Evolutionary conservation across 345 rosid genomes (phyloP).

Genomic region (Viola odorata): DNA sequence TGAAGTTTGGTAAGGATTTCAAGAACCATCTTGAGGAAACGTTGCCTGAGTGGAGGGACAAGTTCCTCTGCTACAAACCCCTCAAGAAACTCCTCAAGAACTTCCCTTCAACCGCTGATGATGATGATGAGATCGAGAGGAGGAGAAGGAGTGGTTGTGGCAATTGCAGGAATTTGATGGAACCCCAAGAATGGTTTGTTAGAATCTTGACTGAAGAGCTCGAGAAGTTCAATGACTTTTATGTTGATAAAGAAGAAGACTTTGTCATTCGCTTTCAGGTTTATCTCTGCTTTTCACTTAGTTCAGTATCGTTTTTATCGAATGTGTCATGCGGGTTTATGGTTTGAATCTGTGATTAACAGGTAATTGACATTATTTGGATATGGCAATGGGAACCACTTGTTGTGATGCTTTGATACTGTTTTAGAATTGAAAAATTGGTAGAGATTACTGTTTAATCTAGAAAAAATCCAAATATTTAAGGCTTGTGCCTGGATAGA

Average conservation of each 20-base stretch:
- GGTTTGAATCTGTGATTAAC: neutral
- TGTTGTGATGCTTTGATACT: neutral
- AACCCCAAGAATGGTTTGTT: constrained; percentile 61
- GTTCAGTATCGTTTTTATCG: neutral
- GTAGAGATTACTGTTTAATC: no score
- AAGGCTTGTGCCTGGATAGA: no score
- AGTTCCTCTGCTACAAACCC: constrained; percentile 89
- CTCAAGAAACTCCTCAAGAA: constrained; percentile 77
- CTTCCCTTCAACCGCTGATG: constrained; percentile 32
- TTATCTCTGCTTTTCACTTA: neutral
- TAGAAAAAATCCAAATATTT: no score
- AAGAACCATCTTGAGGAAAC: constrained; percentile 84
- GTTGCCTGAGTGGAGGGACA: constrained; percentile 92
- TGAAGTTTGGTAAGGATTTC: constrained; percentile 95
- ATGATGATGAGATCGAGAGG: neutral
- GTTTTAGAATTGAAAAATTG: neutral
- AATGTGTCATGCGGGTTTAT: neutral
- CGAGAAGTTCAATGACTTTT: constrained; percentile 88
- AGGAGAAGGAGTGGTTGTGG: no score
- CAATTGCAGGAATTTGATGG: constrained; percentile 15
- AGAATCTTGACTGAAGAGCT: constrained; percentile 78
- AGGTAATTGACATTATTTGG: neutral
- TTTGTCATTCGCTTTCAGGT: constrained; percentile 87
- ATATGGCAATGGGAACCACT: neutral
- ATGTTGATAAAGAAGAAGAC: constrained; percentile 84